Base-by-base conservation (phyloP, 2,329 filamentous ascomycete genomes). In the Zalaria sp. region DNA sequence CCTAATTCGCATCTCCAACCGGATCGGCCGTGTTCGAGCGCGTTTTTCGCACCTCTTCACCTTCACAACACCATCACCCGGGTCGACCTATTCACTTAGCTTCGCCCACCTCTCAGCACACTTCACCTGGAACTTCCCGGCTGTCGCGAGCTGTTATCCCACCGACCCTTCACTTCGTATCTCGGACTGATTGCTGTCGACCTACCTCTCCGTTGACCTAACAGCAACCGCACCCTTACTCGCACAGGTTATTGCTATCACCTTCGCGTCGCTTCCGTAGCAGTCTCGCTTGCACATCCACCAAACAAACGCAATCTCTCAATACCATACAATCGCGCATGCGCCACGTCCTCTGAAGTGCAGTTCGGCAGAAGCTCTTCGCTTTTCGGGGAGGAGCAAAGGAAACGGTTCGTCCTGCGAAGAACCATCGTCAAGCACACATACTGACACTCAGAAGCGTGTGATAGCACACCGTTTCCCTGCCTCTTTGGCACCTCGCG, bases 381-480 rank as follows among this genome's bases (percentile, higher is more conserved):
- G 40, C 39, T 41, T 38, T 43, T 44, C 43, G 43, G 25, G 36
- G 32, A 39, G 40, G 42, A 43, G 43, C 39, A 31, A 41, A 46
- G 37, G 44, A 44, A 46, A 44, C 46, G 46, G 46, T 48, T 26
- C 34, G 46, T 40, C 34, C n/a, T 25, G 27, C 27, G 34, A 18
- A 27, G 7, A 25, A 5, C 35, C 4, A 5, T 18, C 18, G 18
- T 18, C 18, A 18, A 18, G 18, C 18, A 18, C 18, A 18, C 2
- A 18, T 18, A 18, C 18, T 18, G 18, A 18, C 18, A 18, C 18
- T 18, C 18, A 18, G 18, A 42, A 47, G 53, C 64, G 60, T 57
- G 58, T 58, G 47, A 43, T 27, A 45, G 43, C 52, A 48, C 52
- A 51, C 58, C 62, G 61, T 66, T 66, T 64, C 61, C 61, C 62